Base-by-base conservation (phyloP, 768 basidiomycete genomes). In the Fistulinella prunicolor region DNA sequence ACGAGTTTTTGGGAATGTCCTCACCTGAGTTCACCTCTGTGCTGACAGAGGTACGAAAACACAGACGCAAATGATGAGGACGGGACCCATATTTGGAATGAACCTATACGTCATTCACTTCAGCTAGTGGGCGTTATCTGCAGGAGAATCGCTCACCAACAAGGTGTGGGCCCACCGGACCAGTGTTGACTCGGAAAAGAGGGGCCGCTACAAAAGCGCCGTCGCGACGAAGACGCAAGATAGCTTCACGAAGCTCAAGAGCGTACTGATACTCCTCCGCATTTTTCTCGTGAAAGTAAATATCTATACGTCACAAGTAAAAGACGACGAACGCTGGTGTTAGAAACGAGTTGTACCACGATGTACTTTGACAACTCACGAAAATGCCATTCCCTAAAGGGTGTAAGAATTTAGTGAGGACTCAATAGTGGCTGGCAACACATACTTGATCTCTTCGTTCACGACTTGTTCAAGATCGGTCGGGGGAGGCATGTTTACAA, bases 201-300 rank as follows among this genome's bases (percentile, higher is more conserved):
- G 88, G 88, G 1, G 89, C 88, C 1, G 86, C 88, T 9, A 89
- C 79, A 56, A 89, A 90, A 1, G 86, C 86, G 1, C 87, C 87
- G 42, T 88, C 83, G 14, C 81, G 75, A 23, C 88, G 74, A 40
- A 89, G 72, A 6, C 81, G 74, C 34, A 90, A 71, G 10, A 90
- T 80, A 3, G 86, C 80, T 59, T 89, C 85, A 0, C 86, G 75
- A 32, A 90, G 72, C 36, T 81, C 74, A 3, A 88, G 72, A 1
- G 86, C 86, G 20, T 78, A 81, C 29, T 79, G 72, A 43, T 83
- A 81, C 51, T 86, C 79, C 3, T 73, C 70, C 0, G 73, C 67
- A 56, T 86, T 88, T 19, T 73, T 70, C 65, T 87, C 85, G 52
- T 81, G 80, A 63, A 88, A 90, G 67, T 90, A 89, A 38, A 90